Conservation (phyloP, 371 early-diverging fungal genomes). For the Saksenaea oblongispora region DNA sequence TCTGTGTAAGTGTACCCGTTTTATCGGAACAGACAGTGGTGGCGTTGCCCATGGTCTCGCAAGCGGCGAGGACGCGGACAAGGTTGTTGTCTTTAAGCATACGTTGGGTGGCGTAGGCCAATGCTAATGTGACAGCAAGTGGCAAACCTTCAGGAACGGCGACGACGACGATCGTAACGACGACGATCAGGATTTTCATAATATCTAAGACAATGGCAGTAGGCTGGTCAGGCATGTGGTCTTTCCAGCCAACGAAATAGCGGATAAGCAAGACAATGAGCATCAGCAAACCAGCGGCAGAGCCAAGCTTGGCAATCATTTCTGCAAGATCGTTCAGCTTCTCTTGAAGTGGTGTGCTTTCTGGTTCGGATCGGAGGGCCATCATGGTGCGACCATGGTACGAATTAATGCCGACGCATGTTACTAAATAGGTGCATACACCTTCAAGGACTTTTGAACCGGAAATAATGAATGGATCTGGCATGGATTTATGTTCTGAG, state of each 20-base stretch:
- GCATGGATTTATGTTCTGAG: slow-evolving; percentile 20
- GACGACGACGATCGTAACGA: slow-evolving; percentile 76
- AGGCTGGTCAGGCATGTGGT: slow-evolving; percentile 27
- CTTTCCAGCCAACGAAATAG: slow-evolving; percentile 55
- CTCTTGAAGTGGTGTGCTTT: slow-evolving; percentile 75
- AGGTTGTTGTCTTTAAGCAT: slow-evolving; percentile 92
- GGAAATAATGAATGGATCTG: slow-evolving; percentile 75
- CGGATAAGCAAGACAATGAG: slow-evolving; percentile 62
- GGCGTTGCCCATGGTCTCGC: slow-evolving; percentile 95
- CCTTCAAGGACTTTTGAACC: slow-evolving; percentile 82
- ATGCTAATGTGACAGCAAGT: slow-evolving; percentile 72
- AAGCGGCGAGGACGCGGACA: slow-evolving; percentile 86
- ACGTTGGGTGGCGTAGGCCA: slow-evolving; percentile 75
- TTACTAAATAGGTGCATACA: slow-evolving; percentile 73
- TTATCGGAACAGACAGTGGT: slow-evolving; percentile 93
- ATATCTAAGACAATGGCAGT: slow-evolving; percentile 52
- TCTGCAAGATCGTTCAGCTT: slow-evolving; percentile 71
- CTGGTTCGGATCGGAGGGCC: slow-evolving; percentile 59
- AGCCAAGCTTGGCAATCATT: slow-evolving; percentile 73
- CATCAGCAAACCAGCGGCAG: slow-evolving; percentile 68
- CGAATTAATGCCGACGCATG: slow-evolving; percentile 73
- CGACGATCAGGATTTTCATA: slow-evolving; percentile 67
- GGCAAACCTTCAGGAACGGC: slow-evolving; percentile 87
- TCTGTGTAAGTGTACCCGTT: slow-evolving; percentile 89
- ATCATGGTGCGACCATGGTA: slow-evolving; percentile 84